These are phyloP conservation scores for Leavenworthia alabamica DNA, from an alignment of 345 rosid genomes.

Conservation along the genomic window DNA sequence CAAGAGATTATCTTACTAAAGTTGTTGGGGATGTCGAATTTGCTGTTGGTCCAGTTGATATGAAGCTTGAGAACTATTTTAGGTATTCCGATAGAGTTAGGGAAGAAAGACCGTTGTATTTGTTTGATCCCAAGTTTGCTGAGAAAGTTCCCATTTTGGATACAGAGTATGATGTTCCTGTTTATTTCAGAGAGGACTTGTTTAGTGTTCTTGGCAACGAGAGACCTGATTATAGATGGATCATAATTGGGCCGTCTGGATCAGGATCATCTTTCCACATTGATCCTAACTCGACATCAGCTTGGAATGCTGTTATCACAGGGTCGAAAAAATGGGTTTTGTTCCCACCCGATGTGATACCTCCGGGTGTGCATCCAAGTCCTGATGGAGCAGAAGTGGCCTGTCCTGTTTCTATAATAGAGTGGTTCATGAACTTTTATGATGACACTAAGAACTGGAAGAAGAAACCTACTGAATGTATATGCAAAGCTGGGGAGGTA, in stretches of 20 bases:
- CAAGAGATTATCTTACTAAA: conserved; percentile 55
- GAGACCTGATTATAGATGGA: conserved; percentile 93
- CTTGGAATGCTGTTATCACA: conserved; percentile 89
- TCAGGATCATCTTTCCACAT: conserved; percentile 97
- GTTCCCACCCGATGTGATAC: conserved; percentile 89
- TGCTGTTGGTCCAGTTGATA: conserved; percentile 79
- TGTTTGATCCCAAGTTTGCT: conserved; percentile 85
- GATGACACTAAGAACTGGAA: conserved; percentile 64
- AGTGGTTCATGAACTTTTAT: conserved; percentile 99
- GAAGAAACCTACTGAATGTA: conserved; percentile 78
- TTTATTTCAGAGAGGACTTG: conserved; percentile 78
- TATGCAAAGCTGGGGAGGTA: conserved; percentile 92
- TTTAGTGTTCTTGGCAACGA: conserved; percentile 71
- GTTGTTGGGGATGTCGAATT: conserved; percentile 51
- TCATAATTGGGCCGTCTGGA: conserved; percentile 88
- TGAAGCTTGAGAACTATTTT: conserved; percentile 72
- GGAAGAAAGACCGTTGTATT: conserved; percentile 93
- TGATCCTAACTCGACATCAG: conserved; percentile 97
- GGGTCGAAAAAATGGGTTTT: conserved; percentile 96
- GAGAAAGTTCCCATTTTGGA: conserved; percentile 69
- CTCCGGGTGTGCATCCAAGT: conserved; percentile 96
- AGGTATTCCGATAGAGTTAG: conserved; percentile 59
- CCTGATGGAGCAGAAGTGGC: conserved; percentile 98
- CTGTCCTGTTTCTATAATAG: conserved; percentile 87
- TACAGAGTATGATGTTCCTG: conserved; percentile 67